These are phyloP conservation scores for Cordyceps tenuipes DNA, from an alignment of 2,329 filamentous ascomycete genomes.

Conservation along the genomic window DNA sequence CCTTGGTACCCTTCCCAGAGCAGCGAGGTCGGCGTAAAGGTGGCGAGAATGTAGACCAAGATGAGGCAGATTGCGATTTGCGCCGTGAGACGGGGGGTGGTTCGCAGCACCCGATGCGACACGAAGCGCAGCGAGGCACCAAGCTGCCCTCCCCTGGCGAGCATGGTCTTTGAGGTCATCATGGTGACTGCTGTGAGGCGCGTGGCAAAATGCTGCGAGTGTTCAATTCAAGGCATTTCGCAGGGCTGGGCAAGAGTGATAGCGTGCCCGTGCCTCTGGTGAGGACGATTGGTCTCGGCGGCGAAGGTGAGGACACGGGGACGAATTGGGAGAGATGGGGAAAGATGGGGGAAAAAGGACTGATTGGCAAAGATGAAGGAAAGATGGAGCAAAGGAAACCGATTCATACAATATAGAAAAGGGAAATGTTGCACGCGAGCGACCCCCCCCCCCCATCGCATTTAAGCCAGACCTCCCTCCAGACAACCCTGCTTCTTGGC, in stretches of 20 bases:
- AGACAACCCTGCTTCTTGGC: neutral
- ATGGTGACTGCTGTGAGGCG: too few species aligned
- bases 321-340: too few species aligned
- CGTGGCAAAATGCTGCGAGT: too few species aligned
- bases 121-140: neutral
- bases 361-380: too few species aligned
- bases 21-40: neutral
- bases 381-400: neutral
- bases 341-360: too few species aligned
- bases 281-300: too few species aligned
- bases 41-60: neutral
- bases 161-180: neutral
- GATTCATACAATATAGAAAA: too few species aligned
- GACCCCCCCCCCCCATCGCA: neutral
- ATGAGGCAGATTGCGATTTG: neutral
- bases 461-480: neutral
- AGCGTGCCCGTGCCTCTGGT: neutral
- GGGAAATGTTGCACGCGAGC: neutral
- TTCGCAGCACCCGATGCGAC: neutral
- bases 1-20: neutral
- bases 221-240: too few species aligned
- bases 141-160: neutral
- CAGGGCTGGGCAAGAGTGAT: too few species aligned
- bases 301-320: too few species aligned
- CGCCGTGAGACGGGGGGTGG: neutral